Evolutionary conservation across 163 green algal species (phyloP).

Genomic region (Chloromonas sp.): DNA sequence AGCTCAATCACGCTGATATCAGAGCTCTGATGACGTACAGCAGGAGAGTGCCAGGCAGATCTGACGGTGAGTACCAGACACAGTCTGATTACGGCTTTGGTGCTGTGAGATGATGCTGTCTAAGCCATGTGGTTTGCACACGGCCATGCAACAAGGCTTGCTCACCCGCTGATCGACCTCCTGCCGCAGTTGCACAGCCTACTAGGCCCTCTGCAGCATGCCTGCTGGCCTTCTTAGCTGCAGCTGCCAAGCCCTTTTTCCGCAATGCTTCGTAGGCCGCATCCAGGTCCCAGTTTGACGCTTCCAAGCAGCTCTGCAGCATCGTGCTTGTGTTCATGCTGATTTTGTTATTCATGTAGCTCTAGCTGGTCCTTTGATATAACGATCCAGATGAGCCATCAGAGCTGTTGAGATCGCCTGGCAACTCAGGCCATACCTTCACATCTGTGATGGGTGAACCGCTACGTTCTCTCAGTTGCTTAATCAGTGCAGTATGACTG

Average conservation of each 20-base stretch:
- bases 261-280: conserved; percentile 60
- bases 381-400: not conserved
- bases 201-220: conserved; percentile 76
- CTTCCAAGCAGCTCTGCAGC: conserved; percentile 14
- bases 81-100: too few relatives aligned
- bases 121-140: too few relatives aligned
- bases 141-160: too few relatives aligned
- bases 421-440: conserved; percentile 34
- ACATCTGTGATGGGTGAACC: conserved; percentile 75
- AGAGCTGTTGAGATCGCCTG: not conserved
- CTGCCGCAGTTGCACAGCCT: not conserved
- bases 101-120: too few relatives aligned
- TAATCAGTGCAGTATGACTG: conserved; percentile 47
- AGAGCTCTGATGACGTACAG: too few relatives aligned
- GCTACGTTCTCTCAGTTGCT: conserved; percentile 65
- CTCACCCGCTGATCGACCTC: not conserved
- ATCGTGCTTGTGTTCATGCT: not conserved
- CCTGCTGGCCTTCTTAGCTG: conserved; percentile 84
- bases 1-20: too few relatives aligned
- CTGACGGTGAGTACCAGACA: too few relatives aligned
- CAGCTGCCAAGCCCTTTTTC: conserved; percentile 92
- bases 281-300: conserved; percentile 53
- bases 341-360: too few relatives aligned
- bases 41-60: too few relatives aligned
- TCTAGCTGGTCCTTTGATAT: too few relatives aligned